Conservation (phyloP, 306 rosid genomes). For the Sicyos edulis region DNA sequence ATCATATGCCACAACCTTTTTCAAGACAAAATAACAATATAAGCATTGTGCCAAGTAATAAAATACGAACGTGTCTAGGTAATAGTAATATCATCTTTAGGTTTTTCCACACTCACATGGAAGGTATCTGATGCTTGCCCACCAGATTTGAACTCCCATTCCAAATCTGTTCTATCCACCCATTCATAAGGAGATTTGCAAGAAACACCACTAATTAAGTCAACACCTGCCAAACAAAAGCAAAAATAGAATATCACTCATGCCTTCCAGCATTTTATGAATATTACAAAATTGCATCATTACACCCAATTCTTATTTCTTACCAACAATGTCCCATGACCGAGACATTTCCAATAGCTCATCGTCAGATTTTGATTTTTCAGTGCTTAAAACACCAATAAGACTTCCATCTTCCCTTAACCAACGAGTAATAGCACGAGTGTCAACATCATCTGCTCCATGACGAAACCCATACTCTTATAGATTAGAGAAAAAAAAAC, state of each 20-base stretch:
- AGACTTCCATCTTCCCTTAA: constrained; percentile 93
- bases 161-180: constrained; percentile 58
- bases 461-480: constrained; percentile 14
- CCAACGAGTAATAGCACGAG: constrained; percentile 90
- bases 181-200: constrained; percentile 78
- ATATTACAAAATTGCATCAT: constrained; percentile 4
- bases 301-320: constrained; percentile 28
- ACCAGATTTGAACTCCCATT: constrained; percentile 57
- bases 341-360: constrained; percentile 72
- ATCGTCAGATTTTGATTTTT: constrained; percentile 64
- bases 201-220: constrained; percentile 88
- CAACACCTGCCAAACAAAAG: constrained; percentile 53
- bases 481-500: not conserved
- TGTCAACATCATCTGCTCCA: constrained; percentile 84
- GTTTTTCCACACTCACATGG: constrained; percentile 41
- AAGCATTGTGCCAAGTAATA: not conserved
- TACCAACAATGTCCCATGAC: constrained; percentile 95
- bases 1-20: constrained; percentile 82
- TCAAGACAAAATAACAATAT: not conserved
- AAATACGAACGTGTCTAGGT: too few relatives aligned
- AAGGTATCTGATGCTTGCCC: constrained; percentile 39
- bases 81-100: not conserved
- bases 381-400: constrained; percentile 87
- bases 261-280: constrained; percentile 6
- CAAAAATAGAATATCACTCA: constrained; percentile 14